Evolutionary conservation across 1,284 basidiomycete species (phyloP).

Genomic region (Sanghuangporus baumii): DNA sequence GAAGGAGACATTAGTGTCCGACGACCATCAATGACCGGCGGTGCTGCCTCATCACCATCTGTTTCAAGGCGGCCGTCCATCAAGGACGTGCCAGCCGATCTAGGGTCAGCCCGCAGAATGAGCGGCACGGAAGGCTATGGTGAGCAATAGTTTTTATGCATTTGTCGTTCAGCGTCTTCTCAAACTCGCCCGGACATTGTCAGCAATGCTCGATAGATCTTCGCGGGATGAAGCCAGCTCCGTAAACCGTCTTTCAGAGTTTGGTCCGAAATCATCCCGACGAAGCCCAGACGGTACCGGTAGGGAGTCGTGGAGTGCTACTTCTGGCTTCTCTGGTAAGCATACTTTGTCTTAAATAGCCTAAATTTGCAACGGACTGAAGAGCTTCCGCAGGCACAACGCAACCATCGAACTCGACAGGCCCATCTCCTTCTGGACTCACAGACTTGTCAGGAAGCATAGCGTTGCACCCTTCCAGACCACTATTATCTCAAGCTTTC

Average conservation of each 20-base stretch:
- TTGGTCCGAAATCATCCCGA: constrained; percentile 6
- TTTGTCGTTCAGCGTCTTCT: neutral
- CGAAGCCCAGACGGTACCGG: neutral
- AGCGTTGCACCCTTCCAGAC: constrained; percentile 17
- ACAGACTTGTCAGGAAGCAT: neutral
- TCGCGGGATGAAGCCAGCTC: neutral
- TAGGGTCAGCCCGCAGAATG: constrained; percentile 1
- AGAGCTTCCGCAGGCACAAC: neutral
- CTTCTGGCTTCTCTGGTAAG: constrained; percentile 2
- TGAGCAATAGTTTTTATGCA: neutral
- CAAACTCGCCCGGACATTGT: neutral
- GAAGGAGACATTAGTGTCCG: constrained; percentile 1
- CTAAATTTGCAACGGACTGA: neutral
- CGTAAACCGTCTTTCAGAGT: constrained; percentile 1
- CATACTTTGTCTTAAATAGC: neutral
- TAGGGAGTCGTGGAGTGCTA: neutral
- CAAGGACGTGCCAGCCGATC: constrained; percentile 2
- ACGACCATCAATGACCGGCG: constrained; percentile 8
- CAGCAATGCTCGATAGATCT: constrained; percentile 1
- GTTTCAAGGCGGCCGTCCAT: constrained; percentile 11
- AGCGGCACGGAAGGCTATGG: constrained; percentile 12
- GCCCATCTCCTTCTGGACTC: neutral
- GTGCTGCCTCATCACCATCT: constrained; percentile 8
- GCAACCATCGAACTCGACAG: neutral
- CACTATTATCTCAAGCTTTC: constrained; percentile 25